phyloP scores from a whole-genome alignment of 1,139 yeast genomes.

The Taphrina sp. region DNA sequence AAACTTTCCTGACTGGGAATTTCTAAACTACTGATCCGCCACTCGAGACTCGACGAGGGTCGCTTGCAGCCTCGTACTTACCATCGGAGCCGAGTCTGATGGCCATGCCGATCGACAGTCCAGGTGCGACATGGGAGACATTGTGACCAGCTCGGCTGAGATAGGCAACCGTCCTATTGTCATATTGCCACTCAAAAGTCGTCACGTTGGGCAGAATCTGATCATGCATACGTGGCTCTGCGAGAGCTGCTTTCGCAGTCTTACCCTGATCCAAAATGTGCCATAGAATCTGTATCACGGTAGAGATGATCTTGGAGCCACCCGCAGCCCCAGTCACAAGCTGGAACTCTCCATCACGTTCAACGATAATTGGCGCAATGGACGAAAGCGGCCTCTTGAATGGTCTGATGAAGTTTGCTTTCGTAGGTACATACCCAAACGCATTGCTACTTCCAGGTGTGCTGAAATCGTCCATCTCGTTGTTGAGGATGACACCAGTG shows the following conservation, averaged over 20 bases:
- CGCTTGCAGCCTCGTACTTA: slow-evolving; percentile 23
- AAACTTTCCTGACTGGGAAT: too few species aligned
- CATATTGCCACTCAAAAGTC: slow-evolving; percentile 57
- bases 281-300: slow-evolving; percentile 75
- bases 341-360: slow-evolving; percentile 60
- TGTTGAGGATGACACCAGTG: slow-evolving; percentile 81
- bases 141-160: slow-evolving; percentile 22
- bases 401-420: slow-evolving; percentile 72
- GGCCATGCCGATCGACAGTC: slow-evolving; percentile 26
- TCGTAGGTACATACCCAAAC: slow-evolving; percentile 76
- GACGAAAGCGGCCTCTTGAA: slow-evolving; percentile 81
- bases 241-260: slow-evolving; percentile 62
- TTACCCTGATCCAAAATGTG: slow-evolving; percentile 59
- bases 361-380: slow-evolving; percentile 77
- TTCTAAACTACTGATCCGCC: slow-evolving; percentile 23
- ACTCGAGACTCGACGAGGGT: slow-evolving; percentile 24
- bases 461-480: slow-evolving; percentile 97
- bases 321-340: slow-evolving; percentile 92
- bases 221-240: slow-evolving; percentile 83
- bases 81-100: slow-evolving; percentile 5
- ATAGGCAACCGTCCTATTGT: slow-evolving; percentile 17
- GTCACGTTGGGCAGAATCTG: slow-evolving; percentile 75
- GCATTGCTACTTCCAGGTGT: slow-evolving; percentile 66
- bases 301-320: slow-evolving; percentile 83
- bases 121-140: slow-evolving; percentile 21